Conservation (phyloP, 2,329 filamentous ascomycete genomes). For the Thielaviopsis musarum region DNA sequence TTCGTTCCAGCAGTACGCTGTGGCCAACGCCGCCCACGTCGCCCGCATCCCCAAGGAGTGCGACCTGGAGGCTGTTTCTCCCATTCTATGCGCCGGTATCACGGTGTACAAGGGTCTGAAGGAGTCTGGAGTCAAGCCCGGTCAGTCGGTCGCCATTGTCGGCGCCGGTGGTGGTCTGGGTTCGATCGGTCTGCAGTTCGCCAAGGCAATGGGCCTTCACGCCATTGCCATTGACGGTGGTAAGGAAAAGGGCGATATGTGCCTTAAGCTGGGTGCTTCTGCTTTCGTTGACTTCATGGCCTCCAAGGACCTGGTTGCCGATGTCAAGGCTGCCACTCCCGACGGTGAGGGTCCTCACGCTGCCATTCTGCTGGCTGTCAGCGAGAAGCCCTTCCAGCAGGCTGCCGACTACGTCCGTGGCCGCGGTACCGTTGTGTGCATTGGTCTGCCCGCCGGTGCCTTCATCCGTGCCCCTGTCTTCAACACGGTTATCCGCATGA, state of each 20-base stretch:
- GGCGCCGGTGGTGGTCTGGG: constrained; percentile 76
- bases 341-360: constrained; percentile 78
- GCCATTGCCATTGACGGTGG: constrained; percentile 72
- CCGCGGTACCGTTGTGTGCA: constrained; percentile 68
- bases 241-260: constrained; percentile 61
- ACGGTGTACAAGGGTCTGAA: constrained; percentile 88
- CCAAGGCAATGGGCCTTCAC: constrained; percentile 73
- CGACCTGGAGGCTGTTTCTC: constrained; percentile 59
- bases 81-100: constrained; percentile 70
- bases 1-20: constrained; percentile 80
- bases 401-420: constrained; percentile 76
- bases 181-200: constrained; percentile 68
- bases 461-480: constrained; percentile 75
- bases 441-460: constrained; percentile 70
- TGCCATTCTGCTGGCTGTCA: constrained; percentile 70
- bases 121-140: constrained; percentile 57
- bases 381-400: constrained; percentile 90
- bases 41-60: constrained; percentile 66
- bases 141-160: constrained; percentile 68
- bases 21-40: constrained; percentile 74
- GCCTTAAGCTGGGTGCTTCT: constrained; percentile 50
- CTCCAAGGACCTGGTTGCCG: constrained; percentile 61
- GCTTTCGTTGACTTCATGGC: constrained; percentile 67
- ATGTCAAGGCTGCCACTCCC: constrained; percentile 65
- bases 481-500: constrained; percentile 75